Percentiles rank a stretch among this genome's conserved stretches.
These are phyloP conservation scores for Vitis amurensis DNA, from an alignment of 164 flowering plant species.

Conservation along the genomic window DNA sequence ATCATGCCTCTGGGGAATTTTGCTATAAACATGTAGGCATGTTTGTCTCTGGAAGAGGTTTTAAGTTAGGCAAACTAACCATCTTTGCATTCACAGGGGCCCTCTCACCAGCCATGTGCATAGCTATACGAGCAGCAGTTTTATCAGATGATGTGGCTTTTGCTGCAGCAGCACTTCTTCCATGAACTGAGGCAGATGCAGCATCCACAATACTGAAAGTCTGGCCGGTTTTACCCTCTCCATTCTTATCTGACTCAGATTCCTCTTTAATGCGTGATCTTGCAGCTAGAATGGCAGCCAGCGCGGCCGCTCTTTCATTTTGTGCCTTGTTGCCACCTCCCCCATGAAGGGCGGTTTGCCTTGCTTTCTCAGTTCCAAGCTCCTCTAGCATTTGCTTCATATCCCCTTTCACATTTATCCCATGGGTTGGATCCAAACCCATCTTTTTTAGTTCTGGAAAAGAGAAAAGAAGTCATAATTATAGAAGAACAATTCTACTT, in stretches of 20 bases:
- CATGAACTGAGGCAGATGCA: conserved; percentile 99
- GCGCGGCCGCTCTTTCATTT: conserved; percentile 91
- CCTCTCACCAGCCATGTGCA: conserved; percentile 97
- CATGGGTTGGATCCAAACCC: conserved; percentile 65
- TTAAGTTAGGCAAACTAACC: conserved; percentile 43
- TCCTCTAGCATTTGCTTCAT: conserved; percentile 91
- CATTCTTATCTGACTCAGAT: conserved; percentile 43
- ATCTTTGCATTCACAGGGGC: conserved; percentile 84
- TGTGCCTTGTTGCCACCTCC: conserved; percentile 96
- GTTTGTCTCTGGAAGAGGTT: background rate
- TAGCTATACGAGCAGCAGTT: conserved; percentile 89
- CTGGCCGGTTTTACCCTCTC: conserved; percentile 49
- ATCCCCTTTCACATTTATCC: conserved; percentile 83
- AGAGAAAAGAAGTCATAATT: background rate
- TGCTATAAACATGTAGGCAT: background rate
- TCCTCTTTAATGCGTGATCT: conserved; percentile 77
- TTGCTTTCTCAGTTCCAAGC: conserved; percentile 93
- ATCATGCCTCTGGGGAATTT: background rate
- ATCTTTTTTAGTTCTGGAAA: conserved; percentile 54
- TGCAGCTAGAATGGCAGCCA: conserved; percentile 67
- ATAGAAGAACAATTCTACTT: background rate
- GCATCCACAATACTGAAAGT: conserved; percentile 90
- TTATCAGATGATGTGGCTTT: conserved; percentile 76
- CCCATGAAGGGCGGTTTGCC: conserved; percentile 78
- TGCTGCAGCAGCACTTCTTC: conserved; percentile 97